Evolutionary conservation across 805 yeast species (phyloP).

Genomic region (Yarrowia sp.): DNA sequence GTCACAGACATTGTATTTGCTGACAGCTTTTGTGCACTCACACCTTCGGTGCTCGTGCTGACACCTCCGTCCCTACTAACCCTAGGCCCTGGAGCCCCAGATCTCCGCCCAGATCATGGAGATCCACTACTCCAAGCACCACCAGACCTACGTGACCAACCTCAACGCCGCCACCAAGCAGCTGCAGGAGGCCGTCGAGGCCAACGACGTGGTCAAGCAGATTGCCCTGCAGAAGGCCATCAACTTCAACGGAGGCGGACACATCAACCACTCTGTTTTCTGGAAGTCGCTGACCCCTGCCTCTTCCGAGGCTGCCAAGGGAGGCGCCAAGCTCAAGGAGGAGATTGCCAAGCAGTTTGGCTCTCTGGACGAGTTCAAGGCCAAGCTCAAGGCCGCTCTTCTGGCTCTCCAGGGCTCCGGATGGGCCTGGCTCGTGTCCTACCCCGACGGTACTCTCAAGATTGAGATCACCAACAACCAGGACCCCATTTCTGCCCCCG

Average conservation of each 20-base stretch:
- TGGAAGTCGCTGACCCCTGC: slow-evolving; percentile 88
- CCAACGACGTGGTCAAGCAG: slow-evolving; percentile 65
- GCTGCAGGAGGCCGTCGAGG: slow-evolving; percentile 64
- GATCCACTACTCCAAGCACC: slow-evolving; percentile 82
- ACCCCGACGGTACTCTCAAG: slow-evolving; percentile 72
- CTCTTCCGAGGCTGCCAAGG: slow-evolving; percentile 60
- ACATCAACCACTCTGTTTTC: slow-evolving; percentile 79
- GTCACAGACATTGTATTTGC: no score
- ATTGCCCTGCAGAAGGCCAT: slow-evolving; percentile 68
- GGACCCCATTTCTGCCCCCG: slow-evolving; percentile 76
- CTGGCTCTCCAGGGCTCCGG: slow-evolving; percentile 94
- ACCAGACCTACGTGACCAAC: slow-evolving; percentile 86
- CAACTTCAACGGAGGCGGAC: slow-evolving; percentile 93
- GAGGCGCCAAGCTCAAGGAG: slow-evolving; percentile 60
- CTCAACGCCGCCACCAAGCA: slow-evolving; percentile 78
- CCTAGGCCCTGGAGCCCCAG: slow-evolving; percentile 43
- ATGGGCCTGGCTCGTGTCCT: slow-evolving; percentile 88
- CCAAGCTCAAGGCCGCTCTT: slow-evolving; percentile 66
- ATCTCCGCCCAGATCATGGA: slow-evolving; percentile 43
- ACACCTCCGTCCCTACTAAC: neutral
- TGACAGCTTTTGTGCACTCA: no score
- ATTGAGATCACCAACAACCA: slow-evolving; percentile 83
- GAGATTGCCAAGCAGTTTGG: slow-evolving; percentile 72
- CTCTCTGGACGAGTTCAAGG: slow-evolving; percentile 67
- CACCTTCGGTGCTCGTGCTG: no score